Evolutionary conservation across 140 eudicot species (phyloP), one percentile per base, ranked within the genome.

Genomic region (Anethum foeniculum): DNA sequence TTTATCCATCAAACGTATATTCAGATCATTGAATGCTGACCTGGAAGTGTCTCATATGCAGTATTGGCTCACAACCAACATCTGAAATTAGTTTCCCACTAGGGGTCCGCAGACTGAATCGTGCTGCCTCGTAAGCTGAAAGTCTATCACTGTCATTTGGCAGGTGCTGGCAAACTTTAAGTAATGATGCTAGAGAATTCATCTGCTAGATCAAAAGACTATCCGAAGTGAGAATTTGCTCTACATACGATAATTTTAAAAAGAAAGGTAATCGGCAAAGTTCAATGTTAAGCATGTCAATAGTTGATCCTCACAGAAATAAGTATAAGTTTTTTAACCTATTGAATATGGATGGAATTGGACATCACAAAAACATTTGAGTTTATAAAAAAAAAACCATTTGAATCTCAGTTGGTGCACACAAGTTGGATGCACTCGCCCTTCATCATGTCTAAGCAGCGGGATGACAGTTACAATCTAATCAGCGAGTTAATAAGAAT

Each of bases 41-140:
- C 99, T 95, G 99, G 81, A 90, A 95, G 77, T 95, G 96, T 81
- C 99, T 87, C 99, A 95, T 95, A 62, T 95, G 97, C 56, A 95
- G 86, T 15, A 95, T 93, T 11, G 99, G 99, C 87, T 95, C 97
- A 80, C 99, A 95, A 27, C 99, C 99, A 32, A 95, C 93, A 80
- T 93, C 99, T 19, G 99, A 97, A 14, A 93, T 82, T 71, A 82
- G 87, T 46, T 93, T 95, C 51, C 98, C 98, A 65, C 85, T 91
- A 25, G 92, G 91, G 18, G 98, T 95, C 60, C 80, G 89, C 77
- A 82, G 39, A 71, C 89, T 89, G 88, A 95, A 95, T 32, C 99
- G 82, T 58, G 84, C 96, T 71, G 99, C 99, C 84, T 95, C 97
- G 56, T 90, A 89, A 9, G 83, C 86, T 25, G 86, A 80, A 48